Evolutionary conservation across 1,139 yeast species (phyloP).

Genomic region (Pichia sp.): DNA sequence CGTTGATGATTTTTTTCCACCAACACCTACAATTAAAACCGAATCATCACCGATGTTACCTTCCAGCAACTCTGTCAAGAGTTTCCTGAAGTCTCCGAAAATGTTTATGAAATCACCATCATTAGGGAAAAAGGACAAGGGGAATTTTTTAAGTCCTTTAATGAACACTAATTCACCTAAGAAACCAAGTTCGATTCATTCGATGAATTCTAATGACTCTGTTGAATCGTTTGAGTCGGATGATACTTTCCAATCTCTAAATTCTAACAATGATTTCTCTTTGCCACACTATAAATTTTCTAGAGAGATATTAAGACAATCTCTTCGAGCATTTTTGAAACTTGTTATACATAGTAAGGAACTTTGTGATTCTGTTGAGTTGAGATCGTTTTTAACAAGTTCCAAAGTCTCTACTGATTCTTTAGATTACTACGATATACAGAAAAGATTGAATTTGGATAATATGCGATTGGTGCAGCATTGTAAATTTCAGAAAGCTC

Average conservation of each 20-base stretch:
- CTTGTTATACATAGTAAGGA: conserved; percentile 41
- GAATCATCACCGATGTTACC: background rate
- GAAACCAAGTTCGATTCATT: background rate
- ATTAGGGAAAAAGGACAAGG: conserved; percentile 18
- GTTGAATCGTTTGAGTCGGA: background rate
- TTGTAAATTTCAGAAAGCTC: conserved; percentile 62
- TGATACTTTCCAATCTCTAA: conserved; percentile 9
- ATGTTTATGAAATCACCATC: conserved; percentile 1
- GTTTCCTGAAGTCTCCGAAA: conserved; percentile 6
- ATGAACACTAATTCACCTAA: conserved; percentile 1
- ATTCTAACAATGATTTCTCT: background rate
- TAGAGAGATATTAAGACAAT: conserved; percentile 66
- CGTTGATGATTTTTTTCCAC: conserved; percentile 7
- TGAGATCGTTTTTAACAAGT: conserved; percentile 42
- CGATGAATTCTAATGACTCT: background rate
- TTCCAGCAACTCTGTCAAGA: background rate
- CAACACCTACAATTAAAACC: background rate
- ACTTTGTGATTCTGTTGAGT: conserved; percentile 43
- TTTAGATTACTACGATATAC: conserved; percentile 48
- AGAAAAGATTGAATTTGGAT: conserved; percentile 54
- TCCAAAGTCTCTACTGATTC: conserved; percentile 31
- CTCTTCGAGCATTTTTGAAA: conserved; percentile 65
- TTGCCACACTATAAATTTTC: conserved; percentile 26
- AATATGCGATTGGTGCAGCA: conserved; percentile 55
- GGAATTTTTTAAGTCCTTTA: conserved; percentile 15